These are phyloP conservation scores for Amanita subjunquillea DNA, from an alignment of 768 basidiomycete genomes.

Conservation along the genomic window DNA sequence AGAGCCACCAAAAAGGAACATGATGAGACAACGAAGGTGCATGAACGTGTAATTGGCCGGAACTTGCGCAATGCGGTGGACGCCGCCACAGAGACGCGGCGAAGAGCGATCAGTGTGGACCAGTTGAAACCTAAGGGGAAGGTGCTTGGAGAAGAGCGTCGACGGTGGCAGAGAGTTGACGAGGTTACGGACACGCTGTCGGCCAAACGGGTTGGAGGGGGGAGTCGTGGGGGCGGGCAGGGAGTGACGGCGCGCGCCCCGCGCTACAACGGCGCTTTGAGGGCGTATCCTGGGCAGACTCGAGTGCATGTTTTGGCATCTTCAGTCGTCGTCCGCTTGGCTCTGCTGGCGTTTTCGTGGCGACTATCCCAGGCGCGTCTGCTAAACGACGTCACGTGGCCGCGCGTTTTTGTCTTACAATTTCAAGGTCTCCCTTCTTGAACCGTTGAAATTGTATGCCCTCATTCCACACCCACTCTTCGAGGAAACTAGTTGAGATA, in stretches of 20 bases:
- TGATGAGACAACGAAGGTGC: constrained; percentile 51
- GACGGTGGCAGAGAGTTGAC: constrained; percentile 28
- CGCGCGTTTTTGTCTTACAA: background rate
- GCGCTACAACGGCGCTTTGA: background rate
- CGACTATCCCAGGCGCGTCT: background rate
- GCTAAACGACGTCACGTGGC: background rate
- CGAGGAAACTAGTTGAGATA: too few species aligned
- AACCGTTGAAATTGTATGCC: too few species aligned
- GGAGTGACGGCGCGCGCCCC: constrained; percentile 15
- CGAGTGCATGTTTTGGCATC: background rate
- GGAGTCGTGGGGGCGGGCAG: constrained; percentile 43
- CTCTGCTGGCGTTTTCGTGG: too few species aligned
- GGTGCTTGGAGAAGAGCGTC: constrained; percentile 47
- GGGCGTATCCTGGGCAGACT: background rate
- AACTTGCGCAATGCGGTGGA: constrained; percentile 58
- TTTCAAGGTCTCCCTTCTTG: too few species aligned
- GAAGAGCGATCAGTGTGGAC: constrained; percentile 21
- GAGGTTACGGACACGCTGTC: constrained; percentile 33
- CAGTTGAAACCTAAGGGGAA: constrained; percentile 56
- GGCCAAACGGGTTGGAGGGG: constrained; percentile 66
- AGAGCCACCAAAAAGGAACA: constrained; percentile 43
- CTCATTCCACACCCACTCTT: too few species aligned
- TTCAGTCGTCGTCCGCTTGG: background rate
- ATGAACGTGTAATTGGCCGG: constrained; percentile 62
- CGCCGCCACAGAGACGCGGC: constrained; percentile 30